Base-by-base conservation (phyloP, 164 flowering plant species). In the Magnolia kwangsiensis region DNA sequence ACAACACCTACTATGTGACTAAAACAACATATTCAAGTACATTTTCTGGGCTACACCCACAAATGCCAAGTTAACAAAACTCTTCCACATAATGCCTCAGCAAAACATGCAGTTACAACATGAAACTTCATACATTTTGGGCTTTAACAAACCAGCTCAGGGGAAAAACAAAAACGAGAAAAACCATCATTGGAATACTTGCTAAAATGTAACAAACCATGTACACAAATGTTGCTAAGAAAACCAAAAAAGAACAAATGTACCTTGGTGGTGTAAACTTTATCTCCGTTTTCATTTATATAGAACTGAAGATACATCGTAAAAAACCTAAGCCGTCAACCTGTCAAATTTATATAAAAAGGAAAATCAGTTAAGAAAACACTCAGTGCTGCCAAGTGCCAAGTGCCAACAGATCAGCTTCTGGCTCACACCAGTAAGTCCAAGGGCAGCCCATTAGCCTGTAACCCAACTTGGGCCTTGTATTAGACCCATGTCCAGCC, bases 221-320 rank as follows among this genome's bases (percentile, higher is more conserved):
- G 31, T 66, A 13, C 13, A 8, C 18, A 37, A 37, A 68, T 27
- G 49, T 5, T 16, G 14, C 71, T 31, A 37, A 7, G 49, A 19
- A 11, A 18, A 29, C 18, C 61, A 55, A 55, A 55, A 66, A 51
- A 7, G 74, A 16, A 0, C 24, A 70, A 0, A 55, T 29, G 13
- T 80, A 91, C 98, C 95, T 92, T 92, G 61, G 92, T 89, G 74
- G 98, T 94, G 90, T 94, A 94, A 50, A 92, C 98, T 74, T 94
- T 94, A 78, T 90, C 97, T 10, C 98, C 95, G 67, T 94, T 94
- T 16, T 94, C 98, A 68, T 93, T 93, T 37, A 93, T 92, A 82
- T 93, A 93, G 73, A 75, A 92, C 80, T 91, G 95, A 20, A 94
- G 95, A 92, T 92, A 94, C 98, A 94, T 94, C 69, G 67, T 50